Conservation (phyloP, 2,329 filamentous ascomycete species). For the Aspergillus sp. region DNA sequence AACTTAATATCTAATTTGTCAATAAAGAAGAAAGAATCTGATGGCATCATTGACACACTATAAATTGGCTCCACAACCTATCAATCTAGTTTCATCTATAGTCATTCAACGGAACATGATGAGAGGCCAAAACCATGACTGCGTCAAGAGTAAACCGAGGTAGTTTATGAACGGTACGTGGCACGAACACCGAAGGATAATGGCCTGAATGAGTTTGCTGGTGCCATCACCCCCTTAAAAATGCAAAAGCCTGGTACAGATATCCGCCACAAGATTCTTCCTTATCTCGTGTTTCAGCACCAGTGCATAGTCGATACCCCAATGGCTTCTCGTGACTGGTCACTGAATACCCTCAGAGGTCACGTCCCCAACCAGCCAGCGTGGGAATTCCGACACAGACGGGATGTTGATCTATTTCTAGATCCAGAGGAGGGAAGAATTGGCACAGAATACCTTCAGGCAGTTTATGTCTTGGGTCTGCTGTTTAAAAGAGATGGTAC, state of each 20-base stretch:
- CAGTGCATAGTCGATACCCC: constrained; percentile 46
- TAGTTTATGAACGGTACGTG: constrained; percentile 40
- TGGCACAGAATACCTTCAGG: too few species aligned
- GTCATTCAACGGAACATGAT: constrained; percentile 36
- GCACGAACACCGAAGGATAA: constrained; percentile 32
- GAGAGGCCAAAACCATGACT: constrained; percentile 27
- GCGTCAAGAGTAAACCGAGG: constrained; percentile 29
- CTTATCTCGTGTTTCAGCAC: constrained; percentile 47
- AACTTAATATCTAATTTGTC: constrained; percentile 31
- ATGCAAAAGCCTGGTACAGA: constrained; percentile 41
- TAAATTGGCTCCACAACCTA: constrained; percentile 34
- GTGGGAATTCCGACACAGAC: too few species aligned
- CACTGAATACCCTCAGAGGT: background rate
- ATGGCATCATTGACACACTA: constrained; percentile 47
- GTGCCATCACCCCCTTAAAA: constrained; percentile 40
- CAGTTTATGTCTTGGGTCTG: too few species aligned
- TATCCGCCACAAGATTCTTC: constrained; percentile 38
- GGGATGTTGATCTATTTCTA: too few species aligned
- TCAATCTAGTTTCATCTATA: constrained; percentile 42
- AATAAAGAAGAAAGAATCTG: constrained; percentile 36
- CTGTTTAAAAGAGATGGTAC: too few species aligned
- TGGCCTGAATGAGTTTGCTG: constrained; percentile 45
- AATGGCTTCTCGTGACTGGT: constrained; percentile 5
- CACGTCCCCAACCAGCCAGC: background rate
- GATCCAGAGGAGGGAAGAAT: too few species aligned